Base-by-base conservation (phyloP, 164 flowering plant genomes). In the Platanus orientalis region DNA sequence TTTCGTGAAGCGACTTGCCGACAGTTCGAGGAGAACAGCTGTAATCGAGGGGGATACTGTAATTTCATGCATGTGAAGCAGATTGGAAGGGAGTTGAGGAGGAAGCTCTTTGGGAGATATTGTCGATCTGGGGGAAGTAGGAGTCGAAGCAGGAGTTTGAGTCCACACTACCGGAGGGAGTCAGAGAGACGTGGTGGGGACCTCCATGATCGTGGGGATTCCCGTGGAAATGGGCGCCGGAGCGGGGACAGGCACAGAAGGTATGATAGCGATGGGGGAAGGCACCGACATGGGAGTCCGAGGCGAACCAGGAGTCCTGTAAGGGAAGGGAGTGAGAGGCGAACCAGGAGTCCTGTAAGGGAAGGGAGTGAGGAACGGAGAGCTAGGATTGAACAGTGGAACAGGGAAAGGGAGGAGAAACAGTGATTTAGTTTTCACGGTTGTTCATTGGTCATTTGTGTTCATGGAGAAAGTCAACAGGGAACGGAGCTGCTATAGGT, bases 261-360 rank as follows among this genome's bases (percentile, higher is more conserved):
- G 44, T 54, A 65, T 20, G 76, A 71, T 9, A 39, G 30, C 23
- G 73, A 65, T 32, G 54, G 65, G 32, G 50, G 69, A 16, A 21
- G 24, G n/a, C 62, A 69, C 6, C 44, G 67, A 28, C 49, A 44
- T 44, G 49, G 49, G 49, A 62, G 57, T 20, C 62, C 64, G 10
- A 64, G 69, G 61, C 49, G 79, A 59, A 77, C 77, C 71, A 58
- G 78, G 57, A 79, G 78, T 36, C 78, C 76, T 1, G 75, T 48
- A 12, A 75, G 87, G 71, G 84, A 77, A 57, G 83, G 77, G 27
- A 83, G 87, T 55, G 84, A 75, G 65, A 84, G 80, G 39, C 76
- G 84, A 59, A 77, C 77, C 71, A 58, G 78, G 57, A 79, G 78
- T 36, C 78, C 76, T 1, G 75, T 48, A 12, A 75, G 87, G 71